Evolutionary conservation across 164 flowering plant species (phyloP).

Genomic region (Malania oleifera): DNA sequence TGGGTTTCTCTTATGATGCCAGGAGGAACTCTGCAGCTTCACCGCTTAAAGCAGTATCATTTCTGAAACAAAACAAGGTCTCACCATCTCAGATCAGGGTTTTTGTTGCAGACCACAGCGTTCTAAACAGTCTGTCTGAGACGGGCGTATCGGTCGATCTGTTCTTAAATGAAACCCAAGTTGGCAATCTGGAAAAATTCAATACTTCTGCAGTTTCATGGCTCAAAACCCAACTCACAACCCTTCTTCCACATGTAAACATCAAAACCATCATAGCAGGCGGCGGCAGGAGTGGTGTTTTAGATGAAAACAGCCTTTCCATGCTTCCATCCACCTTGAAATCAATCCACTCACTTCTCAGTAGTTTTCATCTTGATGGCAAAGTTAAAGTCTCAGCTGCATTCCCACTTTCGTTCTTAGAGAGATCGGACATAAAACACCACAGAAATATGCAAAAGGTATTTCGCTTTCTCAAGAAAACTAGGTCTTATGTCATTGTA

Average conservation of each 20-base stretch:
- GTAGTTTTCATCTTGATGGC: slow-evolving; percentile 16
- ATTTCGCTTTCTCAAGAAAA: slow-evolving; percentile 21
- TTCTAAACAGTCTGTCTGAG: slow-evolving; percentile 17
- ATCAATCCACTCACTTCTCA: slow-evolving; percentile 31
- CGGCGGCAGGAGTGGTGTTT: slow-evolving; percentile 1
- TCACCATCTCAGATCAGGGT: slow-evolving; percentile 28
- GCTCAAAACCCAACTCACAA: slow-evolving; percentile 24
- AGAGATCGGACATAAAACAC: slow-evolving; percentile 16
- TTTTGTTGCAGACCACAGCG: slow-evolving; percentile 21
- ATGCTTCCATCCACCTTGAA: slow-evolving; percentile 28
- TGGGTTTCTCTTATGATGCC: slow-evolving; percentile 46
- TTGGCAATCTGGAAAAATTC: slow-evolving; percentile 12
- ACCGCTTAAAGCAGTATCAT: slow-evolving; percentile 22
- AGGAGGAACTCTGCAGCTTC: slow-evolving; percentile 22
- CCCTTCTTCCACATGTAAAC: slow-evolving; percentile 23
- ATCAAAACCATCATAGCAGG: slow-evolving; percentile 27
- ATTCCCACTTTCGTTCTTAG: slow-evolving; percentile 26
- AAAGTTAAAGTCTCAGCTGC: slow-evolving; percentile 32
- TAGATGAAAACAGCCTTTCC: slow-evolving; percentile 12
- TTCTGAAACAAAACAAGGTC: slow-evolving; percentile 27
- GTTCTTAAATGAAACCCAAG: slow-evolving; percentile 21
- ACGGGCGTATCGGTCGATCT: slow-evolving; percentile 34
- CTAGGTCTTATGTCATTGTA: slow-evolving; percentile 26
- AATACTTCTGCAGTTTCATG: slow-evolving; percentile 23
- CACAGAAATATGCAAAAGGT: slow-evolving; percentile 21